Conservation (phyloP, 352 stramenopile genomes). For the Peronospora destructor region DNA sequence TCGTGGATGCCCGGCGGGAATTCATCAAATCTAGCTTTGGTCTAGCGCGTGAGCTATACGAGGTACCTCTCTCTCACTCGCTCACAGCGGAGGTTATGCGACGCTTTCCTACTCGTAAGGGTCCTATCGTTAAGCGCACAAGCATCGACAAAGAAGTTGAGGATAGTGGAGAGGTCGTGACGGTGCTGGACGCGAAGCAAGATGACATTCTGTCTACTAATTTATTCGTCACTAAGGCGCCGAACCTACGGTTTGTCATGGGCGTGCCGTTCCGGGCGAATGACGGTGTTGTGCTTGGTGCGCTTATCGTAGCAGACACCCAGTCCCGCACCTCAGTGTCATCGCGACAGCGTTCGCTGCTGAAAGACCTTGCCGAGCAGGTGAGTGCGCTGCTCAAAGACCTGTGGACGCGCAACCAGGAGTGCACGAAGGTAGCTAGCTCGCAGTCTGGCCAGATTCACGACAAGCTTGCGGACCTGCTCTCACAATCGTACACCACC, state of each 20-base stretch:
- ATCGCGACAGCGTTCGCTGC: slow-evolving; percentile 25
- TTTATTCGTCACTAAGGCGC: slow-evolving; percentile 48
- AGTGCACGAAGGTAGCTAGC: slow-evolving; percentile 22
- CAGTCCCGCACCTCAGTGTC: slow-evolving; percentile 29
- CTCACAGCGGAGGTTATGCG: slow-evolving; percentile 52
- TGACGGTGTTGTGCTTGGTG: slow-evolving; percentile 49
- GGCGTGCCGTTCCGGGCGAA: slow-evolving; percentile 41
- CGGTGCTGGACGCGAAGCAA: slow-evolving; percentile 37
- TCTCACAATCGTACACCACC: slow-evolving; percentile 48
- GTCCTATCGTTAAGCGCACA: slow-evolving; percentile 15
- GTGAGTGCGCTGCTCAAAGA: slow-evolving; percentile 42
- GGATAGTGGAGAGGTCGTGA: slow-evolving; percentile 27
- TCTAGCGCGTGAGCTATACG: slow-evolving; percentile 22
- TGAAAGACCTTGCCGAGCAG: slow-evolving; percentile 41
- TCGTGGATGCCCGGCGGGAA: slow-evolving; percentile 52
- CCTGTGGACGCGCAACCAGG: slow-evolving; percentile 30
- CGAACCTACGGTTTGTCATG: slow-evolving; percentile 49
- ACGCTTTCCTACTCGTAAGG: slow-evolving; percentile 25
- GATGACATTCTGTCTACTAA: slow-evolving; percentile 41
- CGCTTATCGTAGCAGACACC: slow-evolving; percentile 48
- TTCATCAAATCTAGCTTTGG: slow-evolving; percentile 55
- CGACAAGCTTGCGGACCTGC: slow-evolving; percentile 37
- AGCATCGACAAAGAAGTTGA: slow-evolving; percentile 22
- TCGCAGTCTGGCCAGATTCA: slow-evolving; percentile 25
- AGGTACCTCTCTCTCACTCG: slow-evolving; percentile 50